Evolutionary conservation across 768 basidiomycete species (phyloP), one percentile per base, ranked within the genome.

Genomic region (Thelephora aurantiotincta): DNA sequence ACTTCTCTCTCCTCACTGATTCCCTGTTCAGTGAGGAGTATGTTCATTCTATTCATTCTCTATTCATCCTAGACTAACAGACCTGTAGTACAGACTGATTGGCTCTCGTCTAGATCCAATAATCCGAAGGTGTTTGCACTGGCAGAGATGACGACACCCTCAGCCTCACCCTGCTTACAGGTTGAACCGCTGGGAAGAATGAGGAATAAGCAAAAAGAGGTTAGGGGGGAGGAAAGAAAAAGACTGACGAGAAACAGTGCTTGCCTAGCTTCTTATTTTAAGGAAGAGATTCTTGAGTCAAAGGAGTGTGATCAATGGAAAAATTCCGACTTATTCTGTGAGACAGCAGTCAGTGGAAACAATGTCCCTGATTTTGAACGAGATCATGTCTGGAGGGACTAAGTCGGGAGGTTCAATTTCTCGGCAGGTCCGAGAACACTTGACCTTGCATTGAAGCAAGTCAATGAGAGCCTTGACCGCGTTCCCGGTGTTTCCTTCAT

Each of bases 391-490:
- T 61, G 93, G 93, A 45, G 94, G 94, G 33, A 96, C 92, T 46
- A 98, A 79, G 33, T 71, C 75, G 33, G 92, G 56, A 0, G 90
- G 91, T 60, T 98, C 94, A 54, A 97, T 84, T 64, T 98, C 94
- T 16, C 65, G 61, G 94, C 94, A 97, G 33, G 58, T 58, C 51
- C 87, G 87, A 51, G 74, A 74, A 48, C 94, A 91, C 70, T 78
- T 89, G 61, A 90, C 88, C 66, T 85, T 87, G 30, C 62, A 93
- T 93, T 5, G 93, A 51, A 98, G 86, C 1, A 93, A 96, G 62
- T 98, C 94, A 94, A 98, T 98, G 51, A 98, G 84, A 3, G 94
- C 94, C 70, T 94, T 96, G 71, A 98, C 94, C 22, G 94, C 94
- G 66, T 97, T 97, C 66, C 94, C 94, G 38, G 94, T 93, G 58